Evolutionary conservation across 805 yeast species (phyloP), one percentile per base, ranked within the genome.

Genomic region (Komagataella pastoris): DNA sequence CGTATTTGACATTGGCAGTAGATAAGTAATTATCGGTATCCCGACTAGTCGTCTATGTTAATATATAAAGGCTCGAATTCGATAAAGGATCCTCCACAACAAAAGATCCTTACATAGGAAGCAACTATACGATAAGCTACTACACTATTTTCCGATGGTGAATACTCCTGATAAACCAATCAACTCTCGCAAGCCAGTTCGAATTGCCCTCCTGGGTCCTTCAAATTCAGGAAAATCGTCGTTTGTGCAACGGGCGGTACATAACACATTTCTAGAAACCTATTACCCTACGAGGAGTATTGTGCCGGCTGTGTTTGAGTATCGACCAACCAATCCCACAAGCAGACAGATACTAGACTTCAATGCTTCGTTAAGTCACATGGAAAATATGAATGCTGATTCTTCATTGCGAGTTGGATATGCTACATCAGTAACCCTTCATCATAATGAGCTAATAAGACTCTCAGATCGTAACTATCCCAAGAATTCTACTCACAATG

Each of bases 211-310:
- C 1, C 60, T 82, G 3, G 88, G 88, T 0, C 85, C 77, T 0
- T 69, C 76, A 10, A 69, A 70, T 17, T 72, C 77, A 0, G 88
- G 88, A 8, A 82, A 82, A 59, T 76, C 86, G 2, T 72, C 85
- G 0, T 68, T 78, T 44, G 73, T 79, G 10, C 73, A 79, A 51
- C 67, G 75, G 49, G 57, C 81, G 14, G 68, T 73, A 1, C 65
- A 74, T 18, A 74, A 75, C 23, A 69, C 70, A 23, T 79, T 75
- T 52, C 71, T 79, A 49, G 89, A 83, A 53, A 84, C 85, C 0
- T 83, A 85, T 61, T 85, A 85, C 58, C 95, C 93, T 4, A 85
- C 91, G 3, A 69, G 76, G 73, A 52, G 80, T 81, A 53, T 77
- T 76, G 3, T 17, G 6, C 79, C 88, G 23, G 69, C 80, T 52